Conservation (phyloP, 2,329 filamentous ascomycete genomes). For the Fusarium liriodendri region DNA sequence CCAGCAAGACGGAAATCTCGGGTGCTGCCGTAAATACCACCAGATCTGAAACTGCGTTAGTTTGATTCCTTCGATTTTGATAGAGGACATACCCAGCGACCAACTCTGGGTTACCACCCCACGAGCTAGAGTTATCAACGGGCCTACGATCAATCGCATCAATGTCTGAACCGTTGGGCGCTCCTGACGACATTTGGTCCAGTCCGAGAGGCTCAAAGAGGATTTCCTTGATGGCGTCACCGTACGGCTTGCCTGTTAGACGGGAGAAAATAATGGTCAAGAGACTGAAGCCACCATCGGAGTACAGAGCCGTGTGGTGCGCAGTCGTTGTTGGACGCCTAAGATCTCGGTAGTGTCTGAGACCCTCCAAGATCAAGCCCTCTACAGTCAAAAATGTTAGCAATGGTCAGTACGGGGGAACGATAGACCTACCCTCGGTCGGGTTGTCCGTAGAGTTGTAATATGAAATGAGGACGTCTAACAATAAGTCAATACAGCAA, state of each 20-base stretch:
- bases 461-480: neutral
- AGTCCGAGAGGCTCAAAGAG: conserved; percentile 27
- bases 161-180: conserved; percentile 10
- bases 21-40: conserved; percentile 22
- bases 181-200: neutral
- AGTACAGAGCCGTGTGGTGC: conserved; percentile 34
- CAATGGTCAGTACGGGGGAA: neutral
- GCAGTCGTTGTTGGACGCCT: conserved; percentile 23
- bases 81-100: conserved; percentile 32
- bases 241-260: conserved; percentile 16
- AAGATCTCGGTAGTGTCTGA: conserved; percentile 17
- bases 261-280: conserved; percentile 27
- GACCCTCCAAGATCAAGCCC: neutral
- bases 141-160: conserved; percentile 20
- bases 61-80: neutral
- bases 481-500: neutral
- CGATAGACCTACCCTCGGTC: neutral
- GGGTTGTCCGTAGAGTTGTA: neutral
- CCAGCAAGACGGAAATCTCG: conserved; percentile 29
- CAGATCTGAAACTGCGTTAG: conserved; percentile 20
- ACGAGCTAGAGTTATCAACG: conserved; percentile 2
- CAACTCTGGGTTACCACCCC: conserved; percentile 31
- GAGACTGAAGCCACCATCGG: conserved; percentile 34
- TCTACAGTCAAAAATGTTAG: neutral
- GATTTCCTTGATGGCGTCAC: conserved; percentile 13